A percentile compares a stretch with the other conserved stretches of the same genome.
Conservation (phyloP, 2,329 filamentous ascomycete genomes). For the Aspergillus novofumigatus region DNA sequence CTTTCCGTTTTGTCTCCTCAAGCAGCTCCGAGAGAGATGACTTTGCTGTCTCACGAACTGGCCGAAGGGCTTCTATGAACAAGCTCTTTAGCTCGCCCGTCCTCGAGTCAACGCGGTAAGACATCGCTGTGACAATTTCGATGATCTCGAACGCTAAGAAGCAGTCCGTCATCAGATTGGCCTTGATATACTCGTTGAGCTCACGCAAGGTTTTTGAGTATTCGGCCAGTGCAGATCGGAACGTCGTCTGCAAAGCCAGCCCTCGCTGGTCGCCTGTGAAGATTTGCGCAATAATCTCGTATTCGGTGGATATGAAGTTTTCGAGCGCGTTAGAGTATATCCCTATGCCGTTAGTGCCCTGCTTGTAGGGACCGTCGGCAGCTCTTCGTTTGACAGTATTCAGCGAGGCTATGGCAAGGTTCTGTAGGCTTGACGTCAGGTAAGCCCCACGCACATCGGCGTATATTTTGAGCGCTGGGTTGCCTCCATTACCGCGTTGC, state of each 20-base stretch:
- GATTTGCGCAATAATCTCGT: conserved; percentile 83
- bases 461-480: conserved; percentile 75
- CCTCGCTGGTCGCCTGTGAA: conserved; percentile 85
- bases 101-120: conserved; percentile 71
- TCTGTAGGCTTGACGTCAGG: conserved; percentile 74
- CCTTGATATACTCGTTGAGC: conserved; percentile 83
- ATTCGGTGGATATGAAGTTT: conserved; percentile 80
- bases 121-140: conserved; percentile 78
- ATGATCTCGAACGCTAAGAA: conserved; percentile 94
- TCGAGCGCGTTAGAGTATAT: conserved; percentile 86
- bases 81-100: conserved; percentile 82
- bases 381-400: conserved; percentile 73
- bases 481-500: conserved; percentile 53
- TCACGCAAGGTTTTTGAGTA: conserved; percentile 83
- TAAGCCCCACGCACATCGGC: conserved; percentile 83
- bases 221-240: conserved; percentile 71
- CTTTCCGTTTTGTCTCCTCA: conserved; percentile 72
- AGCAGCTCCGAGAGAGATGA: conserved; percentile 76
- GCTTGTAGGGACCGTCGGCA: conserved; percentile 76
- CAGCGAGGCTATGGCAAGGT: conserved; percentile 80
- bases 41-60: conserved; percentile 88
- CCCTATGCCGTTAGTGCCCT: conserved; percentile 85
- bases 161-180: conserved; percentile 83
- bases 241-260: conserved; percentile 72
- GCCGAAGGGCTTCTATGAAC: conserved; percentile 80